A percentile compares a stretch with the other conserved stretches of the same genome.
These are phyloP conservation scores for Plasmodium cynomolgi DNA, from an alignment of 169 alveolate genomes.

Conservation along the genomic window DNA sequence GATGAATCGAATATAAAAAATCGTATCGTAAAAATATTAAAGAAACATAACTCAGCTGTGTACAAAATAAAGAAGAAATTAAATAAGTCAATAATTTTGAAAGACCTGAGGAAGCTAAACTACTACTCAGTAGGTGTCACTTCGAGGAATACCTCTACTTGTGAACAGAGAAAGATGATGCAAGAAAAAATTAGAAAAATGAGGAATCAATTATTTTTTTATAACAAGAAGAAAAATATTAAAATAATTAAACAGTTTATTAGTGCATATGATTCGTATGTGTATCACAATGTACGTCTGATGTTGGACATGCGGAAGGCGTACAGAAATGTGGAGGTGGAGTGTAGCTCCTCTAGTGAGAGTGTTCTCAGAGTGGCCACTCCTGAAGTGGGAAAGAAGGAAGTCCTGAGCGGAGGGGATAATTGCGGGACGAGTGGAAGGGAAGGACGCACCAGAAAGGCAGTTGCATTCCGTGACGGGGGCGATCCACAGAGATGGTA, in stretches of 20 bases:
- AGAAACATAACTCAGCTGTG: conserved; percentile 45
- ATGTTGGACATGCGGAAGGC: conserved; percentile 18
- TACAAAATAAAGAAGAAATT: conserved; percentile 52
- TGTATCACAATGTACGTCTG: conserved; percentile 42
- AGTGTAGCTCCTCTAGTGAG: background rate
- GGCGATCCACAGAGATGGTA: background rate
- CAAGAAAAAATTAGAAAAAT: background rate
- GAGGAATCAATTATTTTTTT: background rate
- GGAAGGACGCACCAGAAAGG: background rate
- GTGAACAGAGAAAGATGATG: background rate
- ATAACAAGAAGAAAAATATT: conserved; percentile 8
- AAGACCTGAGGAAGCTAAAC: conserved; percentile 34
- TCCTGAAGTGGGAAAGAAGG: background rate
- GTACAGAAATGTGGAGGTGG: background rate
- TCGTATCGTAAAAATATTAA: conserved; percentile 12
- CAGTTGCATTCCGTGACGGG: background rate
- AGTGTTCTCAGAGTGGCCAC: background rate
- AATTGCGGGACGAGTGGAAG: background rate
- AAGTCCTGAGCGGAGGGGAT: background rate
- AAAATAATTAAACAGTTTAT: conserved; percentile 58
- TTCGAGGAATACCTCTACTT: background rate
- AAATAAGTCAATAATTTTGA: conserved; percentile 39
- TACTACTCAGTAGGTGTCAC: background rate
- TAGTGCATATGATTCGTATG: conserved; percentile 58
- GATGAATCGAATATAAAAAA: background rate